A percentile compares a stretch with the other conserved stretches of the same genome.
Conservation (phyloP, 176 grass and related monocot species). For the Oryza meridionalis region DNA sequence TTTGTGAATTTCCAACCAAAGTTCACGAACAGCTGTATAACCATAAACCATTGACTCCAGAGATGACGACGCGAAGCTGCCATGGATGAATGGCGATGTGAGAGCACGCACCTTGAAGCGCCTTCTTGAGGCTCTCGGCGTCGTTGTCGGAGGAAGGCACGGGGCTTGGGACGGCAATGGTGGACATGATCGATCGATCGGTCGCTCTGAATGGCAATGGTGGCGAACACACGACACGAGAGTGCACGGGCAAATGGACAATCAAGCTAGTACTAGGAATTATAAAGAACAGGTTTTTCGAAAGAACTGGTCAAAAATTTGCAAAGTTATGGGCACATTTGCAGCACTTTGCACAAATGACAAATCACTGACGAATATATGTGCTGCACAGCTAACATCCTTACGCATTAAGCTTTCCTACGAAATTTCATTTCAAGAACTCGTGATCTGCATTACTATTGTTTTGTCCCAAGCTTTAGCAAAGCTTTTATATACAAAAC, state of each 20-base stretch:
- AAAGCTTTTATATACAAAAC: not conserved
- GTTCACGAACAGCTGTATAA: too few relatives aligned
- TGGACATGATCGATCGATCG: constrained; percentile 41
- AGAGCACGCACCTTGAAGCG: constrained; percentile 51
- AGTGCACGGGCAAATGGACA: too few relatives aligned
- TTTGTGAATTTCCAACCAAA: too few relatives aligned
- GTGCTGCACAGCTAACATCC: not conserved
- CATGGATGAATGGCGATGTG: too few relatives aligned
- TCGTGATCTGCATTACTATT: not conserved
- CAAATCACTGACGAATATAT: not conserved
- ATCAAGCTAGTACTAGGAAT: too few relatives aligned
- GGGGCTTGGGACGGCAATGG: constrained; percentile 46
- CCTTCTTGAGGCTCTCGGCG: constrained; percentile 56
- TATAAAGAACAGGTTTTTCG: too few relatives aligned
- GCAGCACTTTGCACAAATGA: not conserved
- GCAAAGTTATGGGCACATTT: too few relatives aligned
- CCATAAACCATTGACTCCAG: too few relatives aligned
- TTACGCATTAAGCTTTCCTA: constrained; percentile 31
- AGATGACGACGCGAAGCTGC: too few relatives aligned
- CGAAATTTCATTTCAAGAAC: not conserved
- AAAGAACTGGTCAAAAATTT: too few relatives aligned
- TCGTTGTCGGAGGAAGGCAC: constrained; percentile 50
- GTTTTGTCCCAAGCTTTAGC: not conserved
- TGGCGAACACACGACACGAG: too few relatives aligned
- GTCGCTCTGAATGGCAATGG: not conserved